These are phyloP conservation scores for Curvularia hawaiiensis DNA, from an alignment of 2,329 filamentous ascomycete species.

Conservation along the genomic window DNA sequence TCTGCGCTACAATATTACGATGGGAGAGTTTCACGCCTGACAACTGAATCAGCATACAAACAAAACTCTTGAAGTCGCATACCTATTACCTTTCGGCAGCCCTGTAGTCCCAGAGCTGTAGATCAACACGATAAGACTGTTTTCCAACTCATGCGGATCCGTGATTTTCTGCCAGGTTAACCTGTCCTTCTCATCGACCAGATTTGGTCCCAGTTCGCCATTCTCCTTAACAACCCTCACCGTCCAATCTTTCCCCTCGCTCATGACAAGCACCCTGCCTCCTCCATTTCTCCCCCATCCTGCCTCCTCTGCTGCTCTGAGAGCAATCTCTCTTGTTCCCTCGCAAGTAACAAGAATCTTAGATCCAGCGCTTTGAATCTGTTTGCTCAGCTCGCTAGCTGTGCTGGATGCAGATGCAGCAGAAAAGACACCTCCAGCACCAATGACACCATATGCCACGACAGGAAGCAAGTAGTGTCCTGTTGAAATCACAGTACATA, in stretches of 20 bases:
- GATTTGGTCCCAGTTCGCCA: conserved; percentile 23
- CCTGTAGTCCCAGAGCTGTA: conserved; percentile 57
- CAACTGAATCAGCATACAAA: background rate
- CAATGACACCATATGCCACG: conserved; percentile 62
- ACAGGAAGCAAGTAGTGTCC: conserved; percentile 62
- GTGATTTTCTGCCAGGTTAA: conserved; percentile 61
- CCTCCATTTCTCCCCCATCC: conserved; percentile 45
- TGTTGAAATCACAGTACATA: conserved; percentile 62
- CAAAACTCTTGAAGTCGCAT: background rate
- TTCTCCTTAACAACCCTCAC: conserved; percentile 41
- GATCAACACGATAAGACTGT: conserved; percentile 53
- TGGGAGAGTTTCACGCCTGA: conserved; percentile 50
- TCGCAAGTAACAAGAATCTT: conserved; percentile 56
- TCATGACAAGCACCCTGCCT: conserved; percentile 58
- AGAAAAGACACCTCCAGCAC: conserved; percentile 64
- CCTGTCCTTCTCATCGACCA: conserved; percentile 49
- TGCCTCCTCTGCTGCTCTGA: conserved; percentile 56
- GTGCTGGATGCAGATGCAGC: conserved; percentile 60
- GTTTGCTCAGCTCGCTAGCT: conserved; percentile 56
- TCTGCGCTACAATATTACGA: conserved; percentile 51
- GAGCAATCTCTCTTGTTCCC: conserved; percentile 54
- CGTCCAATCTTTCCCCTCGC: conserved; percentile 48
- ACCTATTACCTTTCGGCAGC: conserved; percentile 47
- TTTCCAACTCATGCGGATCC: conserved; percentile 53
- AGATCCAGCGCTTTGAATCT: conserved; percentile 51